Conservation (phyloP, 306 rosid genomes). For the Cicer judaicum region DNA sequence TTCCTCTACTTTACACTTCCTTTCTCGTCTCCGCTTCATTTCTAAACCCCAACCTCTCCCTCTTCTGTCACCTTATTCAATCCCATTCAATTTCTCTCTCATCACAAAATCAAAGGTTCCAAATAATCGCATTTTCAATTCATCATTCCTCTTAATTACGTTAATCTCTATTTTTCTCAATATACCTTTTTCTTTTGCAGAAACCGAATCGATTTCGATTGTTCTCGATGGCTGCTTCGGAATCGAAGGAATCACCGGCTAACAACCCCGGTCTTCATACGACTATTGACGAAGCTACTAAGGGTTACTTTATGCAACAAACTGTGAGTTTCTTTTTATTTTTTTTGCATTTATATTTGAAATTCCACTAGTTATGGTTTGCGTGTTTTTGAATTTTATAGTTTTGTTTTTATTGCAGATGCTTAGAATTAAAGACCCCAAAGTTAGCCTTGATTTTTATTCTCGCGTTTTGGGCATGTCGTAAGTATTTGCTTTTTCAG, state of each 20-base stretch:
- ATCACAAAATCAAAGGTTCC: slow-evolving; percentile 60
- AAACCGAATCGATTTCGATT: slow-evolving; percentile 51
- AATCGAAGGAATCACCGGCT: slow-evolving; percentile 64
- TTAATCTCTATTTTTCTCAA: neutral
- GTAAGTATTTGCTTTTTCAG: slow-evolving; percentile 55
- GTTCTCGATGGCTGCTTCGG: slow-evolving; percentile 81
- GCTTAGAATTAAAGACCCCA: slow-evolving; percentile 94
- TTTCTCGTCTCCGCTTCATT: slow-evolving; percentile 55
- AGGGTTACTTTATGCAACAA: slow-evolving; percentile 87
- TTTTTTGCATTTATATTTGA: neutral
- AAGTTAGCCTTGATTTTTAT: slow-evolving; percentile 88
- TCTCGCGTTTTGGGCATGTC: slow-evolving; percentile 96
- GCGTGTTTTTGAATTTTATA: neutral
- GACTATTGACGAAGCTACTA: slow-evolving; percentile 79
- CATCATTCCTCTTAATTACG: neutral
- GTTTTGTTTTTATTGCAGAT: slow-evolving; percentile 48
- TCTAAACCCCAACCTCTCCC: slow-evolving; percentile 35
- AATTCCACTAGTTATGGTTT: slow-evolving; percentile 18
- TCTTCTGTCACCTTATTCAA: slow-evolving; percentile 23
- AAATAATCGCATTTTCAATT: neutral
- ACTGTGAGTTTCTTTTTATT: slow-evolving; percentile 54
- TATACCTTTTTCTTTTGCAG: slow-evolving; percentile 45
- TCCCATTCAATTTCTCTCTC: slow-evolving; percentile 47
- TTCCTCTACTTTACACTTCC: slow-evolving; percentile 47
- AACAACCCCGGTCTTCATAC: slow-evolving; percentile 82